Evolutionary conservation across 73 alveolate species (phyloP), one percentile per base, ranked within the genome.

Genomic region (Blepharisma japonicum): DNA sequence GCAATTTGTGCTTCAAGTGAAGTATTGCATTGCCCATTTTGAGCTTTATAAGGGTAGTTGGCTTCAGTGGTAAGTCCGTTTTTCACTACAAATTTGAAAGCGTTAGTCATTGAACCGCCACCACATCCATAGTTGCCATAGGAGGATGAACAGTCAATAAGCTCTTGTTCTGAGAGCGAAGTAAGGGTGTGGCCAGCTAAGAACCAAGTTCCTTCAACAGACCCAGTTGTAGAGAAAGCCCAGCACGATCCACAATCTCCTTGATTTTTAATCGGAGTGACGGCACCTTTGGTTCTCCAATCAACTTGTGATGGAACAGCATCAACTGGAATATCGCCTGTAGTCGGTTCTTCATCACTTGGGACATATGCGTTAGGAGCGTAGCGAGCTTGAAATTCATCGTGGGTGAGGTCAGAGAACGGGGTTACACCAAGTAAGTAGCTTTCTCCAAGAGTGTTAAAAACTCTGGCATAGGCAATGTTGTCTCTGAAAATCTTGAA

Each of bases 231-330:
- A 21, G 97, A 56, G 83, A 94, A 92, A 7, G 98, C 94, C 97
- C 97, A 94, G 84, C 98, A 92, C 5, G 94, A 86, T 23, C 96
- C 96, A 45, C 98, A 92, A 11, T 71, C 27, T 20, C 97, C 96
- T 82, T 94, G 89, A 74, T 94, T 88, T 66, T 84, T 81, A 6
- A 92, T 96, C 6, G 87, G 85, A 14, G 84, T 55, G n/a, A 93
- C 93, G 1, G 68, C 86, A 0, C 92, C 92, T 61, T 74, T 39
- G 21, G 78, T 77, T 72, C 93, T 87, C 97, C 96, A 91, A 78
- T 93, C 97, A 21, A 83, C 78, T 1, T 77, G 6, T 9, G 42
- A 50, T 6, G 92, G 91, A 49, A 71, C 55, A 8, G 77, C 18
- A 0, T 2, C 80, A 11, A 1, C 46, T 38, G 20, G 32, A 6